Evolutionary conservation across 345 rosid genomes (phyloP).

Genomic region (Populus pruinosa): DNA sequence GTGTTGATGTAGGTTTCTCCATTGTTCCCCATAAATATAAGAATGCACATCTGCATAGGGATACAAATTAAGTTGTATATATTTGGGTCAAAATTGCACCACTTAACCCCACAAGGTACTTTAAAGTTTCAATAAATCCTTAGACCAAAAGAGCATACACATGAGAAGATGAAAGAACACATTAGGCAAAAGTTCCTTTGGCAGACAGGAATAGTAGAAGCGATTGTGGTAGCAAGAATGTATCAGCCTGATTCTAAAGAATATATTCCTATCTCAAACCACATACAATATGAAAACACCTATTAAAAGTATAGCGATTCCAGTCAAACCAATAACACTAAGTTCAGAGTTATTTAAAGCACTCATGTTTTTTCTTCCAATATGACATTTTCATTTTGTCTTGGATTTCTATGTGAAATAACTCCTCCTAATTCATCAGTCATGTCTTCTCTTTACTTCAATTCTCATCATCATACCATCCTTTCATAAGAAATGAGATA

Average conservation of each 20-base stretch:
- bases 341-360: not conserved
- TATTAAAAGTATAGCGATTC: not conserved
- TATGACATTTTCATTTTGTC: too few relatives aligned
- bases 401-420: not conserved
- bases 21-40: slow-evolving; percentile 85
- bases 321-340: not conserved
- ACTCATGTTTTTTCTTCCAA: too few relatives aligned
- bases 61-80: slow-evolving; percentile 4
- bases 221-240: not conserved
- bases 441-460: not conserved
- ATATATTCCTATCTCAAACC: not conserved
- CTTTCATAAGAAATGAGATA: not conserved
- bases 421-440: not conserved
- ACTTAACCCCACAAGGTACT: slow-evolving; percentile 4
- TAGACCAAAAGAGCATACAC: not conserved
- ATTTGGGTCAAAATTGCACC: not conserved
- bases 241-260: not conserved
- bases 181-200: not conserved
- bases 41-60: slow-evolving; percentile 74
- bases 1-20: slow-evolving; percentile 99
- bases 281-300: not conserved
- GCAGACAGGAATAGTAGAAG: not conserved
- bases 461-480: not conserved
- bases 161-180: not conserved
- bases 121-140: slow-evolving; percentile 1